Conservation (phyloP, 75 land plant species). For the Azolla pinnata region DNA sequence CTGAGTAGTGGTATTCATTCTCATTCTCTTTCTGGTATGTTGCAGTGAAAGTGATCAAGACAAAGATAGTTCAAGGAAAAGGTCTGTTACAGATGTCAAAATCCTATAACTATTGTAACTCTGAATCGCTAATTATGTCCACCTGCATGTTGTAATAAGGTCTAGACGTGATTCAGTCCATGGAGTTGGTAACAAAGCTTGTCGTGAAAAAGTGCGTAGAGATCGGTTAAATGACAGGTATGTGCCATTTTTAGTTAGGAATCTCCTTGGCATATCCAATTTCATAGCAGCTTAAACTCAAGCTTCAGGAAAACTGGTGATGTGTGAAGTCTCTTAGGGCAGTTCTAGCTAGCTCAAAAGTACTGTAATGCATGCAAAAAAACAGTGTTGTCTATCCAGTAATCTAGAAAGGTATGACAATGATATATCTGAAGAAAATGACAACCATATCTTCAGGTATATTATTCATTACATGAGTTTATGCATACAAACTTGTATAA, state of each 20-base stretch:
- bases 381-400: background rate
- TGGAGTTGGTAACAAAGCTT: constrained; percentile 44
- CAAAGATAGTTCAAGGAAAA: too few relatives aligned
- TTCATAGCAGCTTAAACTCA: background rate
- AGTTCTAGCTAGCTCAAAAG: background rate
- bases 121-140: too few relatives aligned
- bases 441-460: background rate
- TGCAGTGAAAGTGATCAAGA: too few relatives aligned
- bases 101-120: too few relatives aligned
- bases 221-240: constrained; percentile 64
- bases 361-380: background rate
- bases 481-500: background rate
- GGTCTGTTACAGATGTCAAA: too few relatives aligned
- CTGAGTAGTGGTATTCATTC: too few relatives aligned
- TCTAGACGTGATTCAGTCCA: constrained; percentile 29
- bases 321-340: background rate
- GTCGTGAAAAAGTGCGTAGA: constrained; percentile 66
- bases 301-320: background rate
- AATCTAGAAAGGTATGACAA: background rate
- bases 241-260: background rate
- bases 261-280: background rate
- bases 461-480: background rate
- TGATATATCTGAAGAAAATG: background rate
- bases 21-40: too few relatives aligned
- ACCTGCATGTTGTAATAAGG: too few relatives aligned